Conservation (phyloP, 2,329 filamentous ascomycete species). For the Fusarium hainanense region DNA sequence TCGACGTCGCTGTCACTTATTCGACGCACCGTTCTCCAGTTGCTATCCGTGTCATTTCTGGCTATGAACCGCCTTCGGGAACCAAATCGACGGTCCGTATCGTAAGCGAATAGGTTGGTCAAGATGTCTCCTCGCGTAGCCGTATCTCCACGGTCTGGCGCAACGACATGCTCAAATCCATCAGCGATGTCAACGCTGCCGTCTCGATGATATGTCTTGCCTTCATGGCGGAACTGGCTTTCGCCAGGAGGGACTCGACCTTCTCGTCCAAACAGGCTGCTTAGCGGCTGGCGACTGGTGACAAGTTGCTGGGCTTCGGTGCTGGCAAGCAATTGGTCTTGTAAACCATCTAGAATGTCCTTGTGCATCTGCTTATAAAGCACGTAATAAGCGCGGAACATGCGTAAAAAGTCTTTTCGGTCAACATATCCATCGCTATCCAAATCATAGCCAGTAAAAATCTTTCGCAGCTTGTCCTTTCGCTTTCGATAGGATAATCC, state of each 20-base stretch:
- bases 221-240: slow-evolving; percentile 66
- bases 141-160: slow-evolving; percentile 69
- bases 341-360: slow-evolving; percentile 81
- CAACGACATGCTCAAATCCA: slow-evolving; percentile 66
- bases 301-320: slow-evolving; percentile 81
- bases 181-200: slow-evolving; percentile 74
- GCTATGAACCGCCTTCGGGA: slow-evolving; percentile 47
- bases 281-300: slow-evolving; percentile 78
- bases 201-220: slow-evolving; percentile 71
- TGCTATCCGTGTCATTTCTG: slow-evolving; percentile 49
- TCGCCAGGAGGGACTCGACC: slow-evolving; percentile 74
- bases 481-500: slow-evolving; percentile 78
- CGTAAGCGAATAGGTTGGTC: slow-evolving; percentile 60
- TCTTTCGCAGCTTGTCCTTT: slow-evolving; percentile 75
- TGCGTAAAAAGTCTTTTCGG: slow-evolving; percentile 86
- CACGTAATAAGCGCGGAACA: slow-evolving; percentile 93
- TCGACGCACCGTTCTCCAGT: slow-evolving; percentile 51
- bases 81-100: slow-evolving; percentile 46
- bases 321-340: slow-evolving; percentile 81
- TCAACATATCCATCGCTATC: slow-evolving; percentile 88
- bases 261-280: slow-evolving; percentile 78
- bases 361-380: slow-evolving; percentile 89
- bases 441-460: slow-evolving; percentile 92
- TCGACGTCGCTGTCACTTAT: slow-evolving; percentile 49
- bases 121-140: slow-evolving; percentile 71